Percentiles rank a stretch among this genome's conserved stretches.
These are phyloP conservation scores for Penicillium waksmanii DNA, from an alignment of 495 filamentous ascomycete genomes.

Conservation along the genomic window DNA sequence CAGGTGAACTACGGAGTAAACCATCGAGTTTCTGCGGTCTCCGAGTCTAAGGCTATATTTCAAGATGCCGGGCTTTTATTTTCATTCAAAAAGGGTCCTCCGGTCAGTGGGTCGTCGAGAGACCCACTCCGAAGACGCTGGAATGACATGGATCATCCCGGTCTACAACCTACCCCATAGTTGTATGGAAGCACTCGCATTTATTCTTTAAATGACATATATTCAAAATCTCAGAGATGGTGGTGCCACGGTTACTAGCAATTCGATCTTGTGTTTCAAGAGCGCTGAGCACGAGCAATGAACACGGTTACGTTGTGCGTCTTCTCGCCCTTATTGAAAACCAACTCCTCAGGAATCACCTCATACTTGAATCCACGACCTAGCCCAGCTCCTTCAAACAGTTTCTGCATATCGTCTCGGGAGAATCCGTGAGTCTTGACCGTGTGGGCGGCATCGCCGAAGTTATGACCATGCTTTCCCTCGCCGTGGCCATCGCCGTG, in stretches of 20 bases:
- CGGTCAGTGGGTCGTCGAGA: neutral
- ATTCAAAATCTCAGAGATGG: too few relatives aligned
- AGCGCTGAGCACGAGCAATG: constrained; percentile 38
- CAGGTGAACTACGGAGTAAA: too few relatives aligned
- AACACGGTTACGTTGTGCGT: constrained; percentile 37
- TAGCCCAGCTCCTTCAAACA: constrained; percentile 58
- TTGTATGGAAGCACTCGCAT: too few relatives aligned
- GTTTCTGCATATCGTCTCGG: constrained; percentile 49
- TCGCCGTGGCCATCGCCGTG: constrained; percentile 22
- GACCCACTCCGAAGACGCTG: neutral
- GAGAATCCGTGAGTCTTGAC: constrained; percentile 63
- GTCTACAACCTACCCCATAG: too few relatives aligned
- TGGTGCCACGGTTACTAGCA: neutral
- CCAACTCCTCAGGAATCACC: constrained; percentile 36
- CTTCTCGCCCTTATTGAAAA: constrained; percentile 32
- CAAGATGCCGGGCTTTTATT: too few relatives aligned
- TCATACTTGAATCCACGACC: constrained; percentile 46
- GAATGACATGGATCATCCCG: neutral
- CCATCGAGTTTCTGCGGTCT: too few relatives aligned
- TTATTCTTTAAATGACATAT: too few relatives aligned
- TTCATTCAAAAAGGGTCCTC: neutral
- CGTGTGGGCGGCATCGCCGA: constrained; percentile 44
- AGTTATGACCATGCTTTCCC: constrained; percentile 20
- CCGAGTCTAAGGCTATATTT: too few relatives aligned
- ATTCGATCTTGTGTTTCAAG: constrained; percentile 7